These are phyloP conservation scores for Zasmidium citrigriseum DNA, from an alignment of 2,329 filamentous ascomycete species.

Conservation along the genomic window DNA sequence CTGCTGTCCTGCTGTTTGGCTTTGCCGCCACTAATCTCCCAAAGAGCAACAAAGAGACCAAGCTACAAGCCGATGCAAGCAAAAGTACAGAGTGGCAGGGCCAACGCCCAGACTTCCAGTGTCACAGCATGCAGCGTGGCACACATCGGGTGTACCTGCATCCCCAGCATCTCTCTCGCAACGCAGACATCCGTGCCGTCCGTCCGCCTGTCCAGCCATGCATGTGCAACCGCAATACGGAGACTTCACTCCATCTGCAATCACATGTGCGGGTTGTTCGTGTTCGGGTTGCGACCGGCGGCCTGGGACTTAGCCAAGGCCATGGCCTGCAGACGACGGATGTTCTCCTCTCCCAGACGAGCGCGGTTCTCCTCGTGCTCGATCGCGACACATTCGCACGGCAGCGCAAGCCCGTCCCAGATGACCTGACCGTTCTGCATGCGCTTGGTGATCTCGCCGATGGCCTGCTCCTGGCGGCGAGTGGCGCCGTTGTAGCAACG, in stretches of 20 bases:
- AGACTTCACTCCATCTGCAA: too few species aligned
- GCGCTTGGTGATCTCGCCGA: conserved; percentile 6
- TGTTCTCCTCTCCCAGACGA: background rate
- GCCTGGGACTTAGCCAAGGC: background rate
- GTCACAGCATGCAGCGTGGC: conserved; percentile 2
- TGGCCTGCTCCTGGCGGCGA: conserved; percentile 6
- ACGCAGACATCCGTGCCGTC: conserved; percentile 2
- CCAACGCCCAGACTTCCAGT: background rate
- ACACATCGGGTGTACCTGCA: conserved; percentile 8
- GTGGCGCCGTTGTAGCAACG: conserved; percentile 9
- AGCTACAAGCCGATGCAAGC: too few species aligned
- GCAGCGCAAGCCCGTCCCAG: conserved; percentile 14
- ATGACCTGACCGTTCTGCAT: conserved; percentile 12
- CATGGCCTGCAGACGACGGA: background rate
- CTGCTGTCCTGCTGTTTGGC: conserved; percentile 20
- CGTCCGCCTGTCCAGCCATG: conserved; percentile 4
- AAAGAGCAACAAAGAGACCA: background rate
- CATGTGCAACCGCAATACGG: background rate
- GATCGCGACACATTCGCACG: conserved; percentile 6
- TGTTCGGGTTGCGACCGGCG: too few species aligned
- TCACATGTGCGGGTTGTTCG: too few species aligned
- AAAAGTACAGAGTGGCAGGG: background rate
- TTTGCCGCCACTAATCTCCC: conserved; percentile 34
- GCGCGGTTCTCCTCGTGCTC: conserved; percentile 6
- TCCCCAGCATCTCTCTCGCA: background rate